Evolutionary conservation across 2,329 filamentous ascomycete species (phyloP), one percentile per base, ranked within the genome.

Genomic region (Neopestalotiopsis clavispora): DNA sequence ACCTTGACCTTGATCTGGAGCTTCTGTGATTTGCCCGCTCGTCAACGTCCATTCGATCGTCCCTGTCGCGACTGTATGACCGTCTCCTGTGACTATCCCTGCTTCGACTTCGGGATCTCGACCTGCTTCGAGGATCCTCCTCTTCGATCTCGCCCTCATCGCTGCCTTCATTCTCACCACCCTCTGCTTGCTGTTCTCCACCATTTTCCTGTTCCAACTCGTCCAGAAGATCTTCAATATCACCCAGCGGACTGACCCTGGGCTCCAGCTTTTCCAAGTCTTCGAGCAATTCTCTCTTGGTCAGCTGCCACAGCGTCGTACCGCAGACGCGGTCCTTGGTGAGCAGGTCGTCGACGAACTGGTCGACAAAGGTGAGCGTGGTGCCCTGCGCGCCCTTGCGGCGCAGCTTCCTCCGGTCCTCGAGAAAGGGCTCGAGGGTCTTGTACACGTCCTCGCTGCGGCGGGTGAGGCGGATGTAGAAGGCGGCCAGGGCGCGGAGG

Each of bases 291-390:
- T 92, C 90, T 74, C 96, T 86, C 69, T 90, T 90, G 3, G 95
- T 93, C 86, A 99, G 87, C 83, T 97, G 97, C 90, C 94, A 97
- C 74, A 99, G 78, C 77, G 91, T 97, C 3, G 96, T 98, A 49
- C 91, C 95, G 78, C 95, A 98, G 0, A 98, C 91, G 66, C 96
- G 87, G 68, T 97, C 94, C 81, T 97, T 97, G 0, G 89, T 92
- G 71, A 99, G 84, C 72, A 99, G 82, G 71, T 98, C 94, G 79
- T 99, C 96, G 67, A 98, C 90, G 79, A 99, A 98, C 74, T 95
- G 91, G 80, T 99, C 96, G 81, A 99, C 85, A 76, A 89, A 92
- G 2, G 94, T 96, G 74, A 99, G 79, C 13, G 84, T 86, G 71
- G 93, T 95, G 1, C 93, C 92, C 34, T 90, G 89, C 72, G 94